Evolutionary conservation across 257 asterid genomes (phyloP).

Genomic region (Leptodermis oblonga): DNA sequence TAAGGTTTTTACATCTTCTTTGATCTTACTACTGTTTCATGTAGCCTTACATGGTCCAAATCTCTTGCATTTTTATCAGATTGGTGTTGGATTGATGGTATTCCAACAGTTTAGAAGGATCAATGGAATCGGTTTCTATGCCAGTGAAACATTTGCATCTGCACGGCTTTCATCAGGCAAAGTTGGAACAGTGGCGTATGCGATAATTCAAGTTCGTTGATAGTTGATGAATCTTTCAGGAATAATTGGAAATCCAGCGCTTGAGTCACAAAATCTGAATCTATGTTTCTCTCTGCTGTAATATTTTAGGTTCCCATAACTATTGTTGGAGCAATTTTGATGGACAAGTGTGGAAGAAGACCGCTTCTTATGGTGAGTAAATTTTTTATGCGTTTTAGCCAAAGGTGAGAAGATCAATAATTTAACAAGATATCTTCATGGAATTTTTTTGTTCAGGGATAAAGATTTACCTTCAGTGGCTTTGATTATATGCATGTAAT

Average conservation of each 20-base stretch:
- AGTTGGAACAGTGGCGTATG: constrained; percentile 59
- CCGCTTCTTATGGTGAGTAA: constrained; percentile 64
- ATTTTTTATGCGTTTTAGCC: too few species aligned
- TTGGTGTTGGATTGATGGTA: too few species aligned
- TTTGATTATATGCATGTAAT: neutral
- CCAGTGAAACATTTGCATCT: constrained; percentile 65
- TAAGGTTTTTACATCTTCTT: neutral
- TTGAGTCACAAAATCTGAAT: neutral
- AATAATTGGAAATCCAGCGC: neutral
- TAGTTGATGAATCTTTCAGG: neutral
- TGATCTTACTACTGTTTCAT: neutral
- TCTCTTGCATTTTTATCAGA: neutral
- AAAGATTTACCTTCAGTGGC: neutral
- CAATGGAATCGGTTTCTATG: constrained; percentile 71
- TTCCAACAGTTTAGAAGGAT: constrained; percentile 70
- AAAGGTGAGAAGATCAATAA: constrained; percentile 30
- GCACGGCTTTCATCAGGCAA: constrained; percentile 69
- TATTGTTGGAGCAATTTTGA: constrained; percentile 60
- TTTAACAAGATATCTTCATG: constrained; percentile 7
- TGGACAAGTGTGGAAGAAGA: constrained; percentile 76
- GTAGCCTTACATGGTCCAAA: neutral
- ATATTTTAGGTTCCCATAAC: constrained; percentile 58
- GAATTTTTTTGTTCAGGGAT: neutral
- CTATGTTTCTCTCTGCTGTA: neutral
- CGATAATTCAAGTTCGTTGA: constrained; percentile 56